These are phyloP conservation scores for Sordaria brevicollis DNA, from an alignment of 495 filamentous ascomycete species.

Conservation along the genomic window DNA sequence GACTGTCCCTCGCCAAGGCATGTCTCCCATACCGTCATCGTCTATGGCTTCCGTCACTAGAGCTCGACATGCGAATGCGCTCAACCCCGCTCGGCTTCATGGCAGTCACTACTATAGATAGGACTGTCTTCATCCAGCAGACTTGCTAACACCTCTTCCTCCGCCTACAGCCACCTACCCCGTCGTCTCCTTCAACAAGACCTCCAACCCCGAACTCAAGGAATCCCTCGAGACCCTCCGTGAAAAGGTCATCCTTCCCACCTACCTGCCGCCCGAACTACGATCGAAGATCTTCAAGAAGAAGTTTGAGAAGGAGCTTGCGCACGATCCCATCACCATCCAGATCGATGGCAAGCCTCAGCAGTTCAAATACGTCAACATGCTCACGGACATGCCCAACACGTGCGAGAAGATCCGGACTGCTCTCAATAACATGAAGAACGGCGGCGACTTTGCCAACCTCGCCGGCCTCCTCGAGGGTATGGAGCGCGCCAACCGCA, in stretches of 20 bases:
- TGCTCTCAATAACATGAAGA: slow-evolving; percentile 41
- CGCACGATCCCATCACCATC: slow-evolving; percentile 49
- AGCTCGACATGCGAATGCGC: background rate
- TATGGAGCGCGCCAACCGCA: slow-evolving; percentile 32
- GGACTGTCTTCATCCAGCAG: background rate
- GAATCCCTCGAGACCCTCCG: slow-evolving; percentile 43
- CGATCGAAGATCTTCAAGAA: slow-evolving; percentile 42
- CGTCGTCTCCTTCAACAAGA: slow-evolving; percentile 20
- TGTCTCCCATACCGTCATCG: background rate
- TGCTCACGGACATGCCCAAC: slow-evolving; percentile 19
- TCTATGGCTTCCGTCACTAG: background rate
- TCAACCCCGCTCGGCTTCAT: background rate
- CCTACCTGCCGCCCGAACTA: slow-evolving; percentile 46
- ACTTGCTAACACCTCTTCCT: background rate
- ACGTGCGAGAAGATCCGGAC: slow-evolving; percentile 25
- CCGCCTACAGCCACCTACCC: slow-evolving; percentile 2
- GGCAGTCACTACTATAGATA: background rate
- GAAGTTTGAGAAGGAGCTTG: slow-evolving; percentile 41
- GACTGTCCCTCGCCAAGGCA: slow-evolving; percentile 12
- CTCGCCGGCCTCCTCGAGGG: slow-evolving; percentile 49
- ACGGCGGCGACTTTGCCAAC: slow-evolving; percentile 49
- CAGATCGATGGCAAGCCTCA: slow-evolving; percentile 48
- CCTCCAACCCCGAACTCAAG: slow-evolving; percentile 27
- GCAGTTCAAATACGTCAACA: slow-evolving; percentile 41
- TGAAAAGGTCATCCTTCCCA: slow-evolving; percentile 53